Percentiles rank a stretch among this genome's conserved stretches.
Conservation (phyloP, 768 basidiomycete genomes). For the Xerocomellus dryophilus region DNA sequence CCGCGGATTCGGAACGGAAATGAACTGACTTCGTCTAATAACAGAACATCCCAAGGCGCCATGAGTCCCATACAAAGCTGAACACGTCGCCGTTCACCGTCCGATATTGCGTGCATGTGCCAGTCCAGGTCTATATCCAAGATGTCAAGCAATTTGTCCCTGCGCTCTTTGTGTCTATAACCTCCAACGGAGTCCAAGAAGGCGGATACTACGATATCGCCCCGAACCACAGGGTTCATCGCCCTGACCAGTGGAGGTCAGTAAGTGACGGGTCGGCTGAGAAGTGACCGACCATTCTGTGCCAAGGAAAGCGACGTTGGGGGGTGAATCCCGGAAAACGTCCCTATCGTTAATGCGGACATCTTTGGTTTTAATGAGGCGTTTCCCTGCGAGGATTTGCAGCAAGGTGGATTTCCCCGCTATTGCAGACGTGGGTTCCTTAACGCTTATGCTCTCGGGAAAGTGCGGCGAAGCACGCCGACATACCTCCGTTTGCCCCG, state of each 20-base stretch:
- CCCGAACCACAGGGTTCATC: conserved; percentile 93
- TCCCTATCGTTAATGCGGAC: conserved; percentile 76
- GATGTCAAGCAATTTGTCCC: conserved; percentile 84
- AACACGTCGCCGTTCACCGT: conserved; percentile 90
- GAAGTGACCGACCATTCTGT: conserved; percentile 77
- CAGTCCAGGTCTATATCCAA: conserved; percentile 94
- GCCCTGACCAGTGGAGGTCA: conserved; percentile 56
- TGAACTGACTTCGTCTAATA: conserved; percentile 81
- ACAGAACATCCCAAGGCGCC: conserved; percentile 87
- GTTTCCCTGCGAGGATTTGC: conserved; percentile 91
- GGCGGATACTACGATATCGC: conserved; percentile 87
- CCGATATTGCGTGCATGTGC: conserved; percentile 95
- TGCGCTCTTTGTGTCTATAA: conserved; percentile 84
- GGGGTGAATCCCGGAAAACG: conserved; percentile 85
- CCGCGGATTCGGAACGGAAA: background rate
- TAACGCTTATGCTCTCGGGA: background rate
- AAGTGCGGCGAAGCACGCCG: conserved; percentile 5
- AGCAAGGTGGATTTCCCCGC: conserved; percentile 96
- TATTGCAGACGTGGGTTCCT: conserved; percentile 25
- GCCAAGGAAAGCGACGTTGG: conserved; percentile 82
- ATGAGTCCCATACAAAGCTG: conserved; percentile 97
- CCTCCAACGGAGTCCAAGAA: conserved; percentile 99
- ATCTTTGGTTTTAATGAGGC: conserved; percentile 61
- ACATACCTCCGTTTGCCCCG: conserved; percentile 92
- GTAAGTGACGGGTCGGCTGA: background rate